These are phyloP conservation scores for Purshia tridentata DNA, from an alignment of 306 rosid species.

Conservation along the genomic window DNA sequence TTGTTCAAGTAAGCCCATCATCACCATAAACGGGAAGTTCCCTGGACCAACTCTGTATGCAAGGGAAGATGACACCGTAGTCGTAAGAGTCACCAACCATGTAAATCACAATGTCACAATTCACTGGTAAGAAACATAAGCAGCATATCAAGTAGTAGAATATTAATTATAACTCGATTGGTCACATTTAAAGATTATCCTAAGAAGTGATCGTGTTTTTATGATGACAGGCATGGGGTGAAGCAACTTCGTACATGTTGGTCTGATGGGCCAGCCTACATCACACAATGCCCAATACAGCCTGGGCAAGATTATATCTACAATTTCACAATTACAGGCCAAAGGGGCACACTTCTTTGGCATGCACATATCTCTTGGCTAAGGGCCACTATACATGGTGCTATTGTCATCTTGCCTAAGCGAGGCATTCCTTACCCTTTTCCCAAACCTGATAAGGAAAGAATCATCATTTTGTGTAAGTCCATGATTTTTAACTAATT, in stretches of 20 bases:
- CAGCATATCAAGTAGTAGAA: too few species aligned
- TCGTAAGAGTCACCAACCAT: slow-evolving; percentile 66
- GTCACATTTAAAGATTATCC: too few species aligned
- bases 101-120: slow-evolving; percentile 53
- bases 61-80: slow-evolving; percentile 65
- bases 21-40: slow-evolving; percentile 57
- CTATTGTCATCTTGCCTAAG: slow-evolving; percentile 64
- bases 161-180: too few species aligned
- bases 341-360: slow-evolving; percentile 86
- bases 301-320: slow-evolving; percentile 57
- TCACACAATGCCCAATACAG: slow-evolving; percentile 76
- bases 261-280: slow-evolving; percentile 80
- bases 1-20: slow-evolving; percentile 52
- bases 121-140: slow-evolving; percentile 55
- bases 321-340: slow-evolving; percentile 63
- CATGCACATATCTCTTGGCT: slow-evolving; percentile 83
- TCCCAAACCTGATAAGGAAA: slow-evolving; percentile 58
- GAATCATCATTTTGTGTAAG: slow-evolving; percentile 53
- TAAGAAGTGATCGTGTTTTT: neutral
- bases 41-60: slow-evolving; percentile 76
- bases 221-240: slow-evolving; percentile 61
- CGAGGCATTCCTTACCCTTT: slow-evolving; percentile 63
- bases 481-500: neutral
- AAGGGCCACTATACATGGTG: slow-evolving; percentile 72
- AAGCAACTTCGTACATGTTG: slow-evolving; percentile 56